phyloP scores from a whole-genome alignment of 2,329 filamentous ascomycete species.

The Cladophialophora bantiana region DNA sequence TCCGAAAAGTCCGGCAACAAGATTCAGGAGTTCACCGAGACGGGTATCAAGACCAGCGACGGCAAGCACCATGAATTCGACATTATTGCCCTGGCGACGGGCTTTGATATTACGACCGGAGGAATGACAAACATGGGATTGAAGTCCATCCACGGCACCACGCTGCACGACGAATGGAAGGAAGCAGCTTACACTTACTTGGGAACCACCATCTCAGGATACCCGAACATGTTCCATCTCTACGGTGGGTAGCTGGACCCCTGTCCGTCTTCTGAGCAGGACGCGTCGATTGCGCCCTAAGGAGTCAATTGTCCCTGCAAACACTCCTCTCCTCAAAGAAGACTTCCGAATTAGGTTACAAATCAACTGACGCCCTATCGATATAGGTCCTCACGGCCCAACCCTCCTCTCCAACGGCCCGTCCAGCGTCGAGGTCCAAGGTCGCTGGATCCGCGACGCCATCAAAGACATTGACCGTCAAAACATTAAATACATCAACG shows the following conservation, averaged over 20 bases:
- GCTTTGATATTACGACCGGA: slow-evolving; percentile 54
- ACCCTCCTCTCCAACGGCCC: slow-evolving; percentile 66
- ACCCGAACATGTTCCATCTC: slow-evolving; percentile 60
- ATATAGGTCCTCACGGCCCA: slow-evolving; percentile 56
- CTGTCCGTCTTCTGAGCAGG: background rate
- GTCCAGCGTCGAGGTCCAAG: slow-evolving; percentile 62
- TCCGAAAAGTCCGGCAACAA: slow-evolving; percentile 49
- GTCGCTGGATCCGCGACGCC: slow-evolving; percentile 59
- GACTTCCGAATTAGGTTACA: background rate
- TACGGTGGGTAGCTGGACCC: slow-evolving; percentile 47
- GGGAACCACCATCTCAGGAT: slow-evolving; percentile 51
- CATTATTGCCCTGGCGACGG: slow-evolving; percentile 52
- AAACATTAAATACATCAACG: slow-evolving; percentile 60
- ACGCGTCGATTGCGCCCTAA: background rate
- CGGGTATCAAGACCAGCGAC: slow-evolving; percentile 52
- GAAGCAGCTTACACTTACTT: slow-evolving; percentile 50
- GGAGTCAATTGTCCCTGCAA: background rate
- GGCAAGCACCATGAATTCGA: slow-evolving; percentile 51
- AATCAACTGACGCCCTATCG: background rate
- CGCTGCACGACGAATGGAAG: slow-evolving; percentile 48
- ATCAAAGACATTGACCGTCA: slow-evolving; percentile 61
- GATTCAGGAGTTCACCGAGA: slow-evolving; percentile 51
- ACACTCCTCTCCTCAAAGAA: background rate
- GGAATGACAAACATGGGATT: slow-evolving; percentile 53
- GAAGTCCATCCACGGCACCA: slow-evolving; percentile 47